Conservation (phyloP, 768 basidiomycete genomes). For the Russula emetica region DNA sequence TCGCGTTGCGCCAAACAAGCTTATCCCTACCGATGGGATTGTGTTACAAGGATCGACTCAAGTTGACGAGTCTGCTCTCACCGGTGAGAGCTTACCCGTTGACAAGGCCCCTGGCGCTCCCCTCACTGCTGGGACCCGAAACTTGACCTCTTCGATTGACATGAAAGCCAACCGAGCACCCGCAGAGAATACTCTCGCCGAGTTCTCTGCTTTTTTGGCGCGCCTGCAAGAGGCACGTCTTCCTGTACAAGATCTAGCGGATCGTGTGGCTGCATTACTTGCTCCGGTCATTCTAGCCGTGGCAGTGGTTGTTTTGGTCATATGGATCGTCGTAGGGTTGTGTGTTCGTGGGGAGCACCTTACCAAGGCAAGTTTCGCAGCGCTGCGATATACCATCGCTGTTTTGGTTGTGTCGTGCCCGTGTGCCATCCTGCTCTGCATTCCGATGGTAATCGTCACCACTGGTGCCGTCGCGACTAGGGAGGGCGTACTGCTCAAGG, state of each 20-base stretch:
- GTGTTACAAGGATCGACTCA: conserved; percentile 37
- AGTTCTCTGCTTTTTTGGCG: conserved; percentile 37
- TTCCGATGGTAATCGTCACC: conserved; percentile 38
- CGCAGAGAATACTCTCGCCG: conserved; percentile 42
- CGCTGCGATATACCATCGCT: conserved; percentile 50
- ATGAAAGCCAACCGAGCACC: conserved; percentile 37
- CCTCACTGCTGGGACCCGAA: conserved; percentile 41
- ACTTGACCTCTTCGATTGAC: conserved; percentile 36
- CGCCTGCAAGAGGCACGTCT: conserved; percentile 39
- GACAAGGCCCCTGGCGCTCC: conserved; percentile 35
- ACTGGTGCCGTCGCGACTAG: conserved; percentile 35
- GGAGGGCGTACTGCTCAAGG: conserved; percentile 36
- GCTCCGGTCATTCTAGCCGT: conserved; percentile 46
- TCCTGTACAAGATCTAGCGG: conserved; percentile 45
- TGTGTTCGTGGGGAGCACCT: conserved; percentile 31
- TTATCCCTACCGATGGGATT: conserved; percentile 41
- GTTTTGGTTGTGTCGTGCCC: conserved; percentile 53
- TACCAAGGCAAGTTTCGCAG: conserved; percentile 34
- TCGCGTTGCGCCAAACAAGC: conserved; percentile 35
- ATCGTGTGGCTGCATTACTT: conserved; percentile 46
- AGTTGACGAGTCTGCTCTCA: conserved; percentile 43
- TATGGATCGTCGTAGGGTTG: conserved; percentile 38
- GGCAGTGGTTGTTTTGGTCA: conserved; percentile 37
- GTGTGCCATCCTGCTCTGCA: conserved; percentile 42
- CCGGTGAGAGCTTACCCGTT: conserved; percentile 41